Conservation (phyloP, 192 early-diverging fungal species). For the Backusella psychrophila region DNA sequence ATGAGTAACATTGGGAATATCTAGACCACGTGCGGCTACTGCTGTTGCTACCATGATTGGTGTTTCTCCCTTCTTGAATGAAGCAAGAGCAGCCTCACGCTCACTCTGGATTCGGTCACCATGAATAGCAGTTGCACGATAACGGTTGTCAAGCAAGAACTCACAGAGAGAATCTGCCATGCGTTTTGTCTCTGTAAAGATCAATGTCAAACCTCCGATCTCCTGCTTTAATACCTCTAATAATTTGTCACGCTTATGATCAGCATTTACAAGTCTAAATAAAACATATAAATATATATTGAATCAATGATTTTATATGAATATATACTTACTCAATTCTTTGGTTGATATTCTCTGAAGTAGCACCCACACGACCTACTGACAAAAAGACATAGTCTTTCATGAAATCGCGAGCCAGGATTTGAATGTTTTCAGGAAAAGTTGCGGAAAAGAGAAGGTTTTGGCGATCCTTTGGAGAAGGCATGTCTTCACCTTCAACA, state of each 20-base stretch:
- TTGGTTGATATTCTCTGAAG: conserved; percentile 90
- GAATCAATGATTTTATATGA: conserved; percentile 48
- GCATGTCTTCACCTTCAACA: conserved; percentile 89
- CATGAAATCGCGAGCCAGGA: conserved; percentile 88
- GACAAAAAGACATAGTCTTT: conserved; percentile 94
- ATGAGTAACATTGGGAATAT: conserved; percentile 80
- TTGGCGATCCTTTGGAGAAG: conserved; percentile 74
- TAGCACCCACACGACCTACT: conserved; percentile 86
- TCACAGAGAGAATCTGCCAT: conserved; percentile 83
- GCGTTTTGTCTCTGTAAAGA: conserved; percentile 95
- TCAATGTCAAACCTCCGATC: conserved; percentile 81
- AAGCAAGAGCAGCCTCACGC: conserved; percentile 90
- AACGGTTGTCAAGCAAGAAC: conserved; percentile 79
- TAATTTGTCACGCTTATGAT: conserved; percentile 78
- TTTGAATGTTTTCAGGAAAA: conserved; percentile 96
- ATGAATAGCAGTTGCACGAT: conserved; percentile 89
- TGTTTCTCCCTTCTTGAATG: conserved; percentile 81
- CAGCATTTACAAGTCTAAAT: conserved; percentile 51
- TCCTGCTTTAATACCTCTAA: conserved; percentile 74
- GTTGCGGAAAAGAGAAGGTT: conserved; percentile 99
- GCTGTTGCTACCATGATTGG: conserved; percentile 98
- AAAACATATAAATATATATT: conserved; percentile 15
- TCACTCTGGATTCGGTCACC: conserved; percentile 96
- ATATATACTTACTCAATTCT: conserved; percentile 67
- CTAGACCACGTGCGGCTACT: conserved; percentile 94